Conservation (phyloP, 2,329 filamentous ascomycete genomes). For the Passalora sequoiae region DNA sequence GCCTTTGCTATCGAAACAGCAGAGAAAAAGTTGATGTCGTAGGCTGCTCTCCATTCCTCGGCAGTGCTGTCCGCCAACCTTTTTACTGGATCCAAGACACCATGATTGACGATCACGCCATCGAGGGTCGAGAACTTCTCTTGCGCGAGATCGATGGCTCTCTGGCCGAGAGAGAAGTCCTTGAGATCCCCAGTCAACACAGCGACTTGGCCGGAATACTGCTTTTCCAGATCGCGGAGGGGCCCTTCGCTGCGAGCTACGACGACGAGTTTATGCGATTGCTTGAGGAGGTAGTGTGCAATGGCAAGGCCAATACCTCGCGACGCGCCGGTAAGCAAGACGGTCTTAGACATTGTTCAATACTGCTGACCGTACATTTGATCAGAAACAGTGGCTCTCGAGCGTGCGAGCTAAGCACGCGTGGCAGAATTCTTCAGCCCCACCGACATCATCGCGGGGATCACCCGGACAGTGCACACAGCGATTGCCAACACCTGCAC, state of each 20-base stretch:
- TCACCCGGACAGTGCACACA: too few species aligned
- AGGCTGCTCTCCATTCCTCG: conserved; percentile 69
- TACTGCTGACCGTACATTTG: too few species aligned
- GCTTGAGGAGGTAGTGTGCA: conserved; percentile 53
- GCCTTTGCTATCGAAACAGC: conserved; percentile 73
- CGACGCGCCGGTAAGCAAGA: conserved; percentile 58
- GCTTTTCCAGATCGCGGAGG: conserved; percentile 49
- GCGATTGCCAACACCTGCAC: too few species aligned
- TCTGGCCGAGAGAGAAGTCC: conserved; percentile 51
- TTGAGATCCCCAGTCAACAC: conserved; percentile 55
- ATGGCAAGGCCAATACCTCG: conserved; percentile 61
- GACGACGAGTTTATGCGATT: conserved; percentile 52
- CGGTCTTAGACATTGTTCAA: conserved; percentile 37
- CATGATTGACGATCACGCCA: conserved; percentile 83
- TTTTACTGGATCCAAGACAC: conserved; percentile 68
- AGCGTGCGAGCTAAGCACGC: too few species aligned
- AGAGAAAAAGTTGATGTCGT: conserved; percentile 84
- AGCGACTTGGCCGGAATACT: conserved; percentile 49
- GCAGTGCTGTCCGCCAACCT: conserved; percentile 62
- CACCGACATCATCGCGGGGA: not conserved
- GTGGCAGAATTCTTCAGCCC: too few species aligned
- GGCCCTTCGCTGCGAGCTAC: conserved; percentile 51
- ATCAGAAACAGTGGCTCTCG: too few species aligned
- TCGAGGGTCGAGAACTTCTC: conserved; percentile 64
- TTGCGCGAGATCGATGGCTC: conserved; percentile 61